These are phyloP conservation scores for Botrytis squamosa DNA, from an alignment of 2,329 filamentous ascomycete genomes.

Conservation along the genomic window DNA sequence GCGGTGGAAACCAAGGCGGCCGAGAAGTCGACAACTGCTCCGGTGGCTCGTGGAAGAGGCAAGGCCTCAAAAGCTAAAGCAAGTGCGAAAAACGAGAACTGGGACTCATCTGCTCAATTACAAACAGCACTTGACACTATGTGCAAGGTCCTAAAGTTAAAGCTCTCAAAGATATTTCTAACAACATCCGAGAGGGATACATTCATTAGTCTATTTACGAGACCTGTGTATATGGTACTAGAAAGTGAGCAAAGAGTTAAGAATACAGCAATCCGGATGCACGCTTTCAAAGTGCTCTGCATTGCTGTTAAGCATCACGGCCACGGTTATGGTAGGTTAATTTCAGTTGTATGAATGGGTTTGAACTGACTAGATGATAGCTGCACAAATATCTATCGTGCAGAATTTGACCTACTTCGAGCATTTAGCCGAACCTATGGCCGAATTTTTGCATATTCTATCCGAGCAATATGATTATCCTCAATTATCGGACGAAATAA, in stretches of 20 bases:
- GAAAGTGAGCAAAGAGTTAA: constrained; percentile 94
- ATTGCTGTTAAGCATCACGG: constrained; percentile 97
- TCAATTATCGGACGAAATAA: constrained; percentile 87
- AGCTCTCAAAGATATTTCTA: constrained; percentile 87
- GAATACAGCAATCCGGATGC: constrained; percentile 85
- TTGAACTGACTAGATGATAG: constrained; percentile 46
- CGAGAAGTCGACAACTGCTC: constrained; percentile 76
- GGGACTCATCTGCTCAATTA: constrained; percentile 87
- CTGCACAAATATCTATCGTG: constrained; percentile 95
- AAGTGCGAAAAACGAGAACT: constrained; percentile 62
- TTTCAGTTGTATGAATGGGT: background rate
- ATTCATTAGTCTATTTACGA: constrained; percentile 86
- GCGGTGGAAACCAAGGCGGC: constrained; percentile 92
- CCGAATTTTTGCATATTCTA: constrained; percentile 93
- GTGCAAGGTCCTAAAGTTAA: constrained; percentile 93
- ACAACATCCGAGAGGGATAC: constrained; percentile 96
- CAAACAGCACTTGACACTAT: constrained; percentile 88
- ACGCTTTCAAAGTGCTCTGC: constrained; percentile 94
- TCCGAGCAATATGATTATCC: constrained; percentile 97
- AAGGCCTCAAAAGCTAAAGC: constrained; percentile 73
- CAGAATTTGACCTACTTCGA: constrained; percentile 98
- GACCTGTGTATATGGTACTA: constrained; percentile 88
- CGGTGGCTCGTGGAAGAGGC: constrained; percentile 69
- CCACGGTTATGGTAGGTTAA: constrained; percentile 80
- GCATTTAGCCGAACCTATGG: constrained; percentile 98